Conservation (phyloP, 768 basidiomycete genomes). For the Rubroboletus pulcherrimus region DNA sequence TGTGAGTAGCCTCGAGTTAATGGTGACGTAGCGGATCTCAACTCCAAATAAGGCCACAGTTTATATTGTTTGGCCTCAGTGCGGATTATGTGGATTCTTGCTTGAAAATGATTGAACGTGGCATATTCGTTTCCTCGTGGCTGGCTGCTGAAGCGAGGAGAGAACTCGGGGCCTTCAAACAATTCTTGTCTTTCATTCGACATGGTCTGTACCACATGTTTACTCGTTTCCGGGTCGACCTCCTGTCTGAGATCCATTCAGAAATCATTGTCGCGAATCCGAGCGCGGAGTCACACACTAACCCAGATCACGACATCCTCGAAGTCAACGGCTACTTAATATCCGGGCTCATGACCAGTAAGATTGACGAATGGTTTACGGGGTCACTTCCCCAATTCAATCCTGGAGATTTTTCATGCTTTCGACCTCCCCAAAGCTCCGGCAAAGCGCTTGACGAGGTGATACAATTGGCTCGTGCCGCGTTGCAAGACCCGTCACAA, state of each 20-base stretch:
- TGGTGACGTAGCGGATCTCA: constrained; percentile 6
- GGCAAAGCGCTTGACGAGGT: constrained; percentile 32
- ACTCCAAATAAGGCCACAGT: constrained; percentile 48
- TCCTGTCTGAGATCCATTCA: constrained; percentile 25
- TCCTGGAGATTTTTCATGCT: constrained; percentile 29
- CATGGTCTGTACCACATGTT: constrained; percentile 49
- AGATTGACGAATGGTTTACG: constrained; percentile 78
- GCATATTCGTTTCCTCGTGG: constrained; percentile 65
- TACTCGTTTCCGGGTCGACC: constrained; percentile 3
- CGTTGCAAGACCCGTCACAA: constrained; percentile 44
- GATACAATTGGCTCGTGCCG: constrained; percentile 46
- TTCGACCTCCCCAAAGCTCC: constrained; percentile 20
- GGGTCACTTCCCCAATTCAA: constrained; percentile 44
- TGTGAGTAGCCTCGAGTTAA: constrained; percentile 45
- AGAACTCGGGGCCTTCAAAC: constrained; percentile 69
- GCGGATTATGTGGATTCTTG: constrained; percentile 49
- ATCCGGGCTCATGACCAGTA: constrained; percentile 62
- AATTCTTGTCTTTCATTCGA: constrained; percentile 76
- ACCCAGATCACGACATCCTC: constrained; percentile 62
- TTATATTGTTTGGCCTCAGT: constrained; percentile 50
- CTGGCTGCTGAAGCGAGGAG: constrained; percentile 61
- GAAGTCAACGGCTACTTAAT: constrained; percentile 80
- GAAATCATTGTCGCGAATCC: constrained; percentile 52
- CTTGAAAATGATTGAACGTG: constrained; percentile 49
- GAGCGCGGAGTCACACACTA: constrained; percentile 45